A percentile compares a stretch with the other conserved stretches of the same genome.
phyloP scores from a whole-genome alignment of 345 rosid genomes.

The Populus pruinosa region DNA sequence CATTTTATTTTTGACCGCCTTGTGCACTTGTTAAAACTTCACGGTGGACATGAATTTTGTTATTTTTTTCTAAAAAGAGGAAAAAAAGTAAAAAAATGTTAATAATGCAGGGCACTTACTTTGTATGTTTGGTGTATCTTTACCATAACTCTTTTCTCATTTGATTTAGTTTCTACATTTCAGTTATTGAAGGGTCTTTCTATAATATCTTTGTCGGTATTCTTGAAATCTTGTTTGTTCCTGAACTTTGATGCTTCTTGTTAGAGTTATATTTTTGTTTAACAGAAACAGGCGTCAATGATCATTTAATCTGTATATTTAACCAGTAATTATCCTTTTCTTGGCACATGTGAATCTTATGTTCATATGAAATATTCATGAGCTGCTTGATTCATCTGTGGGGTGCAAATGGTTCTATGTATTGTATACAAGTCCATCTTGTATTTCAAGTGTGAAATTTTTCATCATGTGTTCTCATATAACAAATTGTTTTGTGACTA shows the following conservation, averaged over 20 bases:
- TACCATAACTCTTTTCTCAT: background rate
- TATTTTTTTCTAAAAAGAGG: background rate
- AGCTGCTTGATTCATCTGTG: background rate
- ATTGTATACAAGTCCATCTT: background rate
- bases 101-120: background rate
- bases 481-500: conserved; percentile 9
- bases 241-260: background rate
- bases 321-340: background rate
- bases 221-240: background rate
- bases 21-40: background rate
- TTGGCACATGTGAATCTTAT: background rate
- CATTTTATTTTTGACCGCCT: background rate
- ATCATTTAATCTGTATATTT: background rate
- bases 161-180: background rate
- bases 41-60: background rate
- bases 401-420: background rate
- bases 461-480: background rate
- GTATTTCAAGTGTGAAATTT: background rate
- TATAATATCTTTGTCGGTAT: background rate
- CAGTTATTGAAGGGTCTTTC: background rate
- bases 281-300: background rate
- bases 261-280: background rate
- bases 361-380: background rate
- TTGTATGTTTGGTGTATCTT: background rate
- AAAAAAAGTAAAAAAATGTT: background rate